Base-by-base conservation (phyloP, 352 stramenopile genomes). In the Phytopythium montanum region DNA sequence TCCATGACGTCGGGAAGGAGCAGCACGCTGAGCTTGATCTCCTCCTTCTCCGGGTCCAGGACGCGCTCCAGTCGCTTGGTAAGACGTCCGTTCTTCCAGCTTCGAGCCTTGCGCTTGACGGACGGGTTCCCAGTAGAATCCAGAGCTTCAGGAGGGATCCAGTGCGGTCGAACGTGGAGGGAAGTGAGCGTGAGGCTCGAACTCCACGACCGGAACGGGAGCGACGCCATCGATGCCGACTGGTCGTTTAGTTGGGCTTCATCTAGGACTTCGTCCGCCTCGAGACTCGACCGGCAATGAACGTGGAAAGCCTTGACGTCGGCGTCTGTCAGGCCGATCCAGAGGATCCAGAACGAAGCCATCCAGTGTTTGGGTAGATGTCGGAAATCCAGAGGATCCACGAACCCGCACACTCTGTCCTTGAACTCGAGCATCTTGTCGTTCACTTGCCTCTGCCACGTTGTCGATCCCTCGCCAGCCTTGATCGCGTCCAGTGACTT, bases 1-100 rank as follows among this genome's bases (percentile, higher is more conserved):
- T 89, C 79, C 79, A 89, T 88, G 8, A 88, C 66, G 41, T 91
- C 79, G 0, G 79, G 76, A 1, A 88, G 53, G 18, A 89, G 44
- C 21, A 91, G 36, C 28, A 85, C 72, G 50, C 75, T 79, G 25
- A 85, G 69, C 25, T 66, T 76, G 13, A 68, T 69, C 42, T 80
- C 74, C 28, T 82, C 62, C n/a, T 69, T 56, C 21, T 73, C 69
- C 8, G 61, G 62, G 23, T 76, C 62, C 19, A 70, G 46, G 46
- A 56, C 16, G n/a, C 49, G 5, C 23, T 13, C 21, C 2, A 3
- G 13, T 55, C 29, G 48, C 29, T 55, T 55, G 18, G 29, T 16
- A 21, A 36, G 38, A 33, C 28, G 68, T 62, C 39, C 61, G 48
- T 56, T 56, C 52, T 21, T 59, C 69, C 51, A 68, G 71, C 56